Evolutionary conservation across 306 rosid species (phyloP), one percentile per base, ranked within the genome.

Genomic region (Vicia villosa): DNA sequence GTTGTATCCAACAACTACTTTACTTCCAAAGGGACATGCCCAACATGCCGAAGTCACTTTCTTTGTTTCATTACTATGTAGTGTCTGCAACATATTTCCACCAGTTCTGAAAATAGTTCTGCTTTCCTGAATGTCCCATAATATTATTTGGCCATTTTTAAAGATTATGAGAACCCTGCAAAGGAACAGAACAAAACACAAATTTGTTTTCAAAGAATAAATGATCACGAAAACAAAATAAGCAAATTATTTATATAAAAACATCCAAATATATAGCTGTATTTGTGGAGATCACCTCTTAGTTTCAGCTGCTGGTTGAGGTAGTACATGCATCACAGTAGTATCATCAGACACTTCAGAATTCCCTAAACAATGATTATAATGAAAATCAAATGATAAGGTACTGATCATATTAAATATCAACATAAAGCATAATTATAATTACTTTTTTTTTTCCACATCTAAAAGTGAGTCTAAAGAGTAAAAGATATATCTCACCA

Each of bases 11-110:
- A 94, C 80, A 74, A 78, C 90, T 60, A 87, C 88, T 87, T 87
- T 94, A 66, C 86, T 88, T 76, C 97, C 98, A 67, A 73, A 81
- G 30, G 96, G 95, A 78, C 96, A 94, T 10, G 83, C 88, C 97
- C 98, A 94, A 69, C 97, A 85, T 64, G 97, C 97, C 47, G 83
- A 79, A 74, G 92, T 88, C 55, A 80, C 96, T 78, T 81, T 88
- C 80, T 80, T 90, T 51, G 88, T 72, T 84, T 88, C 98, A 54
- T 77, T 83, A 73, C 82, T 45, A 68, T 81, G 34, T 6, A 69
- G 47, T 51, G 94, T 52, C 67, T 81, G 97, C 77, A 63, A 72
- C 65, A 58, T 15, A 66, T 80, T 86, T 66, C 88, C 93, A 50
- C 90, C 96, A 4, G 92, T 87, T 69, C 84, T 84, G 82, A 81